Base-by-base conservation (phyloP, 1,139 yeast genomes). In the Diutina siamensis region DNA sequence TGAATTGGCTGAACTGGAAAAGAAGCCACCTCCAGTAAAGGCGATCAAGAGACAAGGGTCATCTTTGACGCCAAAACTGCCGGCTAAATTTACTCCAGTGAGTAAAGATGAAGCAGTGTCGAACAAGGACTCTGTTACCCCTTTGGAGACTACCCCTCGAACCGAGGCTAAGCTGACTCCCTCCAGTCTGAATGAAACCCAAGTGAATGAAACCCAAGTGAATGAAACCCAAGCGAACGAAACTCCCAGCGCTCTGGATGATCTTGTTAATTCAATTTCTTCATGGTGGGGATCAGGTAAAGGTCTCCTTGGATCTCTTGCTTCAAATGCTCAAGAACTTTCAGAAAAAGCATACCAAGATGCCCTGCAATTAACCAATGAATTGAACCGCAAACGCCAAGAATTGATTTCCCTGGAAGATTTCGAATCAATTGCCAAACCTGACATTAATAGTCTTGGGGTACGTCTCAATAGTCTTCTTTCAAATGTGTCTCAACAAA, bases 281-380 rank as follows among this genome's bases (percentile, higher is more conserved):
- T 78, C 72, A 46, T 89, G 97, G 96, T 86, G 88, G 86, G 76
- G 77, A 4, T 78, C 94, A 1, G 72, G 75, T 4, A 83, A 83
- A 36, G 94, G 87, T 2, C 76, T 83, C 2, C 76, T 78, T 4
- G 83, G 78, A 1, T 67, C 79, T 7, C 72, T 71, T 36, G 57
- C 76, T 3, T 59, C 68, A 44, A 71, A 70, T 52, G 76, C 76
- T 5, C 67, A 65, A 44, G 63, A 59, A 22, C 47, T 71, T 27
- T 60, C 69, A 27, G 75, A 71, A 55, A 62, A 66, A 32, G 68
- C 75, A 1, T 71, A 61, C 51, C 71, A 71, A 49, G 51, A 70
- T 40, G 76, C 76, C 3, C 62, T 68, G 21, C 60, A 55, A 32
- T 70, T 75, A 2, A 63, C 74, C 15, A 68, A 68, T 52, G 74